A percentile compares a stretch with the other conserved stretches of the same genome.
phyloP scores from a whole-genome alignment of 371 early-diverging fungal species.

The Mucor mucedo region DNA sequence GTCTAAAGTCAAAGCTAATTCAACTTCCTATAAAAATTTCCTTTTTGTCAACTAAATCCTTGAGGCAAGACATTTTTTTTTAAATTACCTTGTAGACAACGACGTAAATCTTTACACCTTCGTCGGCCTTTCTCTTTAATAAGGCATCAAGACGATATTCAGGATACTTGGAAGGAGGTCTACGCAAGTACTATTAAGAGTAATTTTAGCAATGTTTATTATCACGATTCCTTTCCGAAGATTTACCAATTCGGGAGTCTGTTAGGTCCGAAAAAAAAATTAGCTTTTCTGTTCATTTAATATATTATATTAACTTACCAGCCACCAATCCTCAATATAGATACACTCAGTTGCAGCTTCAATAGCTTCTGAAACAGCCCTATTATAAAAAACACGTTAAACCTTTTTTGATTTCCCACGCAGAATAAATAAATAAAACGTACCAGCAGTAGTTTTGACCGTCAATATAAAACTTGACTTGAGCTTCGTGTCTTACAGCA shows the following conservation, averaged over 20 bases:
- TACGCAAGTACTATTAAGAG: slow-evolving; percentile 68
- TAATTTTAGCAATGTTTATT: background rate
- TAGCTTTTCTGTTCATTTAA: background rate
- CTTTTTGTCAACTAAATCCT: slow-evolving; percentile 11
- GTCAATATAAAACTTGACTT: slow-evolving; percentile 79
- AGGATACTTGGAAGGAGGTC: slow-evolving; percentile 76
- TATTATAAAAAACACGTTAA: slow-evolving; percentile 3
- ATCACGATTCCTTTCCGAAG: background rate
- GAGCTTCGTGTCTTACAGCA: slow-evolving; percentile 71
- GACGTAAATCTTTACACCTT: slow-evolving; percentile 90
- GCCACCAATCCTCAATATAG: slow-evolving; percentile 95
- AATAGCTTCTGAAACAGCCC: slow-evolving; percentile 81
- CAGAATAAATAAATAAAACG: background rate
- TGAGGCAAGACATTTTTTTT: background rate
- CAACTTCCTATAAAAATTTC: slow-evolving; percentile 67
- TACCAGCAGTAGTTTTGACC: slow-evolving; percentile 76
- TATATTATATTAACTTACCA: slow-evolving; percentile 49
- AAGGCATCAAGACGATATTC: slow-evolving; percentile 84
- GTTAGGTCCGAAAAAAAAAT: slow-evolving; percentile 1
- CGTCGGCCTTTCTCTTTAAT: slow-evolving; percentile 83
- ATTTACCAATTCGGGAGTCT: slow-evolving; percentile 58
- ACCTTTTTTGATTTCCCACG: background rate
- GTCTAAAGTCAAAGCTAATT: slow-evolving; percentile 78
- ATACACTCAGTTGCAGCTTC: slow-evolving; percentile 75
- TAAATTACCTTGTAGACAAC: slow-evolving; percentile 80